phyloP scores from a whole-genome alignment of 2,329 filamentous ascomycete species.

The Epicoccum sorghinum region DNA sequence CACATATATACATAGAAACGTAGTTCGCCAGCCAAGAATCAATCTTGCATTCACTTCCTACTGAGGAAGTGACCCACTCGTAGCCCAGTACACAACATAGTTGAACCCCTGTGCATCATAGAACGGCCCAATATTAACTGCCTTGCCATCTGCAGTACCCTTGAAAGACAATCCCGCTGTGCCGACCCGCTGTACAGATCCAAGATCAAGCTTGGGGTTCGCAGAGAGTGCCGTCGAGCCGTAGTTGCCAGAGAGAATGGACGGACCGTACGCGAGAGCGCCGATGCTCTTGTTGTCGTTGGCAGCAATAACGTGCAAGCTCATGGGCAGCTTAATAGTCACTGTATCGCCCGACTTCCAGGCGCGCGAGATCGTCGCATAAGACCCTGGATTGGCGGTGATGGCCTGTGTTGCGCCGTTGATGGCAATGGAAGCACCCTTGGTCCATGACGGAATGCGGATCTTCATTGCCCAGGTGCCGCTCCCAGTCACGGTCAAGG shows the following conservation, averaged over 20 bases:
- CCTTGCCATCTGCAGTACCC: not conserved
- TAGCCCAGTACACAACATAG: slow-evolving; percentile 2
- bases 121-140: slow-evolving; percentile 1
- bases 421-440: not conserved
- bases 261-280: not conserved
- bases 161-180: not conserved
- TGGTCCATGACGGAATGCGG: not conserved
- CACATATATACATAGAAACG: too few species aligned
- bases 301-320: not conserved
- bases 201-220: not conserved
- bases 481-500: not conserved
- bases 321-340: not conserved
- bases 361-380: not conserved
- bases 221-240: not conserved
- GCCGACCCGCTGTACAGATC: not conserved
- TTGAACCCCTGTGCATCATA: not conserved
- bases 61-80: not conserved
- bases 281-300: not conserved
- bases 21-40: too few species aligned
- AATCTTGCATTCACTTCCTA: not conserved
- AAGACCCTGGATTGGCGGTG: not conserved
- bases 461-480: not conserved
- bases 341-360: slow-evolving; percentile 4
- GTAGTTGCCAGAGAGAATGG: not conserved
- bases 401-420: not conserved